Evolutionary conservation across 805 yeast species (phyloP).

Genomic region (Clavispora vitiphila): DNA sequence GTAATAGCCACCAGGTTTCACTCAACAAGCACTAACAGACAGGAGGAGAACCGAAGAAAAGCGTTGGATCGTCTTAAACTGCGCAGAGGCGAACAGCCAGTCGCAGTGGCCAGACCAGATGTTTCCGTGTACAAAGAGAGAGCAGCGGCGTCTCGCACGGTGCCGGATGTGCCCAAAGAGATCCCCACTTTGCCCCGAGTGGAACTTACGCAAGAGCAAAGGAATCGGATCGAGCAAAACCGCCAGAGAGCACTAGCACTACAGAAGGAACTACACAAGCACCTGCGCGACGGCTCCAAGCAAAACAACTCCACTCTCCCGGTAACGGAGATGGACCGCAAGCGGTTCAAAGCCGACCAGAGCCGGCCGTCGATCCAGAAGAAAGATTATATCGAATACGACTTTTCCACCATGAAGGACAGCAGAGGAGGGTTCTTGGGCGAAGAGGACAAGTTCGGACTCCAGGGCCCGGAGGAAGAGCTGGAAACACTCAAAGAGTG

Average conservation of each 20-base stretch:
- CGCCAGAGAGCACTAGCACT: constrained; percentile 49
- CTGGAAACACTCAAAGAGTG: constrained; percentile 44
- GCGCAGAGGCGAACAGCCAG: constrained; percentile 22
- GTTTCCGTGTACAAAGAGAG: constrained; percentile 10
- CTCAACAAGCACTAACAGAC: constrained; percentile 8
- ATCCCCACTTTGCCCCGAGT: constrained; percentile 19
- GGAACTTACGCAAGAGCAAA: constrained; percentile 46
- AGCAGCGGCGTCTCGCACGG: constrained; percentile 1
- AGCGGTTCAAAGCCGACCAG: constrained; percentile 11
- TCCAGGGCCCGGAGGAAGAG: constrained; percentile 32
- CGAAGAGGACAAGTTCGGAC: constrained; percentile 14
- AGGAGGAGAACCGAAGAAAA: constrained; percentile 61
- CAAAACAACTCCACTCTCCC: constrained; percentile 1
- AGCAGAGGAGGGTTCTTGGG: constrained; percentile 78
- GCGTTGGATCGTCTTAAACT: constrained; percentile 57
- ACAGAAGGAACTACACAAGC: constrained; percentile 27
- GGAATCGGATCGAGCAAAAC: constrained; percentile 46
- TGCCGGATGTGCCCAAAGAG: neutral
- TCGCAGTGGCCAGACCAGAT: neutral
- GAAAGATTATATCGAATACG: constrained; percentile 75
- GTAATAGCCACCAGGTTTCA: constrained; percentile 13
- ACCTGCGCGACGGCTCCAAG: constrained; percentile 18
- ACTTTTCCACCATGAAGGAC: constrained; percentile 87
- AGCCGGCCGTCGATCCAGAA: constrained; percentile 42
- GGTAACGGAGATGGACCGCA: constrained; percentile 12